Conservation (phyloP, 192 early-diverging fungal genomes). For the Podila minutissima region DNA sequence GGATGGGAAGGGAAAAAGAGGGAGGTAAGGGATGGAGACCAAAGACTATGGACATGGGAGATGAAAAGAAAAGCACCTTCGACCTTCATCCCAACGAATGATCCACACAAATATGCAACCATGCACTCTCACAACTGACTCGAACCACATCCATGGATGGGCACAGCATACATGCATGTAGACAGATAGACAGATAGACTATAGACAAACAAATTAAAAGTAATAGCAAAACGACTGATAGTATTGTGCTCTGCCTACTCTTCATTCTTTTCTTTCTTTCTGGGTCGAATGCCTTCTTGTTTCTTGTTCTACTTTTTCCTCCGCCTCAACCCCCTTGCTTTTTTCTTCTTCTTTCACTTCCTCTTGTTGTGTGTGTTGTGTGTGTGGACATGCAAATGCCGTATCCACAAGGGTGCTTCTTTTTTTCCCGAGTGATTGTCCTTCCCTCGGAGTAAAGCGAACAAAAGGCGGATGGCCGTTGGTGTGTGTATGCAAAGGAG, state of each 20-base stretch:
- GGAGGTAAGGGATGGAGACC: not conserved
- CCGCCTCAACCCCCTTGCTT: too few species aligned
- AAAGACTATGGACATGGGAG: not conserved
- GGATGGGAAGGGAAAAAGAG: not conserved
- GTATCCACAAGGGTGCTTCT: too few species aligned
- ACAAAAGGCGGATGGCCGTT: too few species aligned
- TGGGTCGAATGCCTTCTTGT: not conserved
- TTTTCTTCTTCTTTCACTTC: too few species aligned
- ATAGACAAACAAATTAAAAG: too few species aligned
- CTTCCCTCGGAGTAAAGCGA: too few species aligned
- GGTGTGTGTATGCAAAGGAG: too few species aligned
- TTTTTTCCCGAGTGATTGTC: too few species aligned
- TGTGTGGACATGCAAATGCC: slow-evolving; percentile 2
- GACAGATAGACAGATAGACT: too few species aligned
- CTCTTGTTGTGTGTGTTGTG: not conserved
- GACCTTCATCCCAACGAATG: not conserved
- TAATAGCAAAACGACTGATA: too few species aligned
- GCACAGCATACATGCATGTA: too few species aligned
- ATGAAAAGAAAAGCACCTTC: not conserved
- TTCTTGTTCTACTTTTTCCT: not conserved
- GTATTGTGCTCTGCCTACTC: not conserved
- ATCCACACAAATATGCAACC: slow-evolving; percentile 3
- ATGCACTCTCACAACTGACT: not conserved
- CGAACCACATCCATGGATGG: too few species aligned
- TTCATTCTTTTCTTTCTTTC: not conserved